phyloP scores from a whole-genome alignment of 1,284 basidiomycete species.

The Phellinidium pouzarii region DNA sequence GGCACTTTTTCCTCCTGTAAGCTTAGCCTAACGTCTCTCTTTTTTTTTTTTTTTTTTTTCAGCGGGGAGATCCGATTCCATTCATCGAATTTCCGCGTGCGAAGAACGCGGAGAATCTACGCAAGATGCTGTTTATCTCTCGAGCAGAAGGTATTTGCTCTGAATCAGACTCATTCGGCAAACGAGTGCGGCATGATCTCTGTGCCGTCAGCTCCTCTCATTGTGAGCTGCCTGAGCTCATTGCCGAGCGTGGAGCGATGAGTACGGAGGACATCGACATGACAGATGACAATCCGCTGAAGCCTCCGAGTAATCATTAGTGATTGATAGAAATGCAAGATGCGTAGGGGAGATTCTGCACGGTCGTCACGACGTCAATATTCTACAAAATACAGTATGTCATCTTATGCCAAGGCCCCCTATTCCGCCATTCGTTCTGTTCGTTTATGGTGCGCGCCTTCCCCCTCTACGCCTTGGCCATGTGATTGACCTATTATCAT shows the following conservation, averaged over 20 bases:
- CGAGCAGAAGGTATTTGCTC: not conserved
- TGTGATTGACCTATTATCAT: too few relatives aligned
- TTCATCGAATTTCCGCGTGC: constrained; percentile 21
- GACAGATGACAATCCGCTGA: not conserved
- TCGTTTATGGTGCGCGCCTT: too few relatives aligned
- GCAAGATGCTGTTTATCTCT: constrained; percentile 12
- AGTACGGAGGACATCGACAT: not conserved
- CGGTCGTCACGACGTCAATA: too few relatives aligned
- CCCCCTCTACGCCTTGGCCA: too few relatives aligned
- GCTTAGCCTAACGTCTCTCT: too few relatives aligned
- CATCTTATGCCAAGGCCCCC: too few relatives aligned
- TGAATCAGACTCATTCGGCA: not conserved
- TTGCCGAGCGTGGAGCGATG: not conserved
- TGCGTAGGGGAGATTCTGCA: too few relatives aligned
- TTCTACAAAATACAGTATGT: too few relatives aligned
- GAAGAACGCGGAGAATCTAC: constrained; percentile 13
- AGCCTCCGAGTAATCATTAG: not conserved
- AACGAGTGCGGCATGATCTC: not conserved
- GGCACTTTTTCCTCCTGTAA: too few relatives aligned
- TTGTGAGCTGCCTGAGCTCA: not conserved
- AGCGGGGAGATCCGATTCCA: constrained; percentile 32
- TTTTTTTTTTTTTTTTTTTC: constrained; percentile 11
- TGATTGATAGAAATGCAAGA: too few relatives aligned
- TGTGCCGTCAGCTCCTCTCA: not conserved
- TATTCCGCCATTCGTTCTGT: too few relatives aligned